These are phyloP conservation scores for Crassisporium funariophilum DNA, from an alignment of 768 basidiomycete species.

Conservation along the genomic window DNA sequence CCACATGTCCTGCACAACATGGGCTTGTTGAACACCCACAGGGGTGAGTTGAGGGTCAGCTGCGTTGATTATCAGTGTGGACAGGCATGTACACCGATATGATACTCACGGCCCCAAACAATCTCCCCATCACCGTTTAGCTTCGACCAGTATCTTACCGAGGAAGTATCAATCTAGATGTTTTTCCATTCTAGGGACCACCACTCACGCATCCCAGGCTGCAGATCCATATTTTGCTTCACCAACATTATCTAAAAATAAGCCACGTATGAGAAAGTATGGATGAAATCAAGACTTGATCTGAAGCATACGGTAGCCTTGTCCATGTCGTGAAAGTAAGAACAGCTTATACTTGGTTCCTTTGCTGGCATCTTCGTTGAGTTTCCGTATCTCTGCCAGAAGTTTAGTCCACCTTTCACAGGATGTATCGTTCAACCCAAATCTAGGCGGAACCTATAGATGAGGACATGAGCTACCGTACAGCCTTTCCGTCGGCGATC, in stretches of 20 bases:
- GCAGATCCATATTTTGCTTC: constrained; percentile 57
- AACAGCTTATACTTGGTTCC: constrained; percentile 61
- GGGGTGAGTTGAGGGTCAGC: constrained; percentile 69
- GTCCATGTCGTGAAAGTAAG: constrained; percentile 68
- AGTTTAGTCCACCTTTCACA: constrained; percentile 19
- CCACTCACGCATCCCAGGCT: constrained; percentile 63
- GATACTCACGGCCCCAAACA: constrained; percentile 70
- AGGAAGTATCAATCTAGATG: neutral
- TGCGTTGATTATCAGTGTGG: constrained; percentile 21
- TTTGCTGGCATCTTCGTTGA: constrained; percentile 45
- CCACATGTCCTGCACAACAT: constrained; percentile 48
- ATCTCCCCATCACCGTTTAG: constrained; percentile 65
- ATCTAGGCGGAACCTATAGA: constrained; percentile 19
- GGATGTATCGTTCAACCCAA: constrained; percentile 22
- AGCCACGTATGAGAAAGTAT: neutral
- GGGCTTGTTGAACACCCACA: constrained; percentile 59
- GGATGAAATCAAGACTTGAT: constrained; percentile 6
- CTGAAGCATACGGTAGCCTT: constrained; percentile 64
- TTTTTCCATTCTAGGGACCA: neutral
- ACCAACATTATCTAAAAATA: constrained; percentile 62
- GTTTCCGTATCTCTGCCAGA: constrained; percentile 35
- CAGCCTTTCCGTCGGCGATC: neutral
- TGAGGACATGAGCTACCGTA: neutral
- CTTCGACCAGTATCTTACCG: constrained; percentile 61
- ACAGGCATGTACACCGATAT: neutral